phyloP scores from a whole-genome alignment of 495 filamentous ascomycete genomes.

The Wilcoxina mikolae region DNA sequence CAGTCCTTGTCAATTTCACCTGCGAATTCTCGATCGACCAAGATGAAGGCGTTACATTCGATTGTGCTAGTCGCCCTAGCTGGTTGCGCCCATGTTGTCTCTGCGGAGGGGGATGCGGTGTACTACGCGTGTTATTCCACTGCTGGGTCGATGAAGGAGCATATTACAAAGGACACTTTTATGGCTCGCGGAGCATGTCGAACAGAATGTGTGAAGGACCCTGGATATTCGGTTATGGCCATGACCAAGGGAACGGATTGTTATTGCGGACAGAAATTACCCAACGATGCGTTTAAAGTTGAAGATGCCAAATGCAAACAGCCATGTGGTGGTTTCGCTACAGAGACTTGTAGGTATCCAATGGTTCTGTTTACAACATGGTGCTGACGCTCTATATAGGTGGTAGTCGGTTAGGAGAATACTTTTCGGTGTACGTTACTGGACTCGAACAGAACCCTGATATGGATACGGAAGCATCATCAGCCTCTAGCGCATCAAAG shows the following conservation, averaged over 20 bases:
- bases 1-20: neutral
- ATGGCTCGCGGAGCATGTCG: slow-evolving; percentile 21
- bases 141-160: slow-evolving; percentile 11
- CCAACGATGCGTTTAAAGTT: slow-evolving; percentile 35
- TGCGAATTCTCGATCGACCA: neutral
- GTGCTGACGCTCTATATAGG: slow-evolving; percentile 15
- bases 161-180: neutral
- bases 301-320: slow-evolving; percentile 40
- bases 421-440: slow-evolving; percentile 28
- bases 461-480: slow-evolving; percentile 14
- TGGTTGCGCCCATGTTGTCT: slow-evolving; percentile 15
- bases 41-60: slow-evolving; percentile 4
- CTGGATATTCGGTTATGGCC: slow-evolving; percentile 27
- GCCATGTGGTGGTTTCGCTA: slow-evolving; percentile 40
- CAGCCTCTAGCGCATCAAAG: slow-evolving; percentile 10
- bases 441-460: slow-evolving; percentile 22
- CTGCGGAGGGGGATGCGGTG: slow-evolving; percentile 8
- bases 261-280: slow-evolving; percentile 48
- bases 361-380: slow-evolving; percentile 9
- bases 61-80: slow-evolving; percentile 6
- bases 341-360: slow-evolving; percentile 42
- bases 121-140: slow-evolving; percentile 23
- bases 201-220: slow-evolving; percentile 11
- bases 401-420: slow-evolving; percentile 24
- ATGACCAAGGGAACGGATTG: slow-evolving; percentile 37